phyloP scores from a whole-genome alignment of 257 asterid genomes.

The Voacanga thouarsii region DNA sequence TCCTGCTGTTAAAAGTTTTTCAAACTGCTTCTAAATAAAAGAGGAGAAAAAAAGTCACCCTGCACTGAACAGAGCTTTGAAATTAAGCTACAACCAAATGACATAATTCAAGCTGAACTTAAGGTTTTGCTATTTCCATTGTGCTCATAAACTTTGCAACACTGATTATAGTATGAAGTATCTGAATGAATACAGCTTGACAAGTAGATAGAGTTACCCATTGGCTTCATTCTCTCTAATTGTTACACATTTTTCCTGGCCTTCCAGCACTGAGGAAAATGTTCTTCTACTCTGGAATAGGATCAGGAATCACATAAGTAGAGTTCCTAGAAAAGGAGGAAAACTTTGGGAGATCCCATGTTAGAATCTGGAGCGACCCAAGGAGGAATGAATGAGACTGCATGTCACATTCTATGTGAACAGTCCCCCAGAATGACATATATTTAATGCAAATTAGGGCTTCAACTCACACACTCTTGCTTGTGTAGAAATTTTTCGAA shows the following conservation, averaged over 20 bases:
- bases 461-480: not conserved
- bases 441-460: not conserved
- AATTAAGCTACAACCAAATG: not conserved
- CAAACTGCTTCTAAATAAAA: not conserved
- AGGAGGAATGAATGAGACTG: not conserved
- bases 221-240: constrained; percentile 10
- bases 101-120: not conserved
- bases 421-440: not conserved
- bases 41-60: not conserved
- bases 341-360: not conserved
- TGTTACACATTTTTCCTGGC: constrained; percentile 16
- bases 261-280: constrained; percentile 27
- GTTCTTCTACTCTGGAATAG: constrained; percentile 28
- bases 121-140: not conserved
- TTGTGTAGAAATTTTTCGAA: not conserved
- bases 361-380: not conserved
- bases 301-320: not conserved
- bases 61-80: not conserved
- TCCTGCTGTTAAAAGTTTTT: not conserved
- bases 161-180: not conserved
- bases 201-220: constrained; percentile 12
- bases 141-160: not conserved
- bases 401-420: not conserved
- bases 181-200: not conserved
- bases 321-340: not conserved